Evolutionary conservation across 2,329 filamentous ascomycete species (phyloP), one percentile per base, ranked within the genome.

Genomic region (Neonectria ditissima): DNA sequence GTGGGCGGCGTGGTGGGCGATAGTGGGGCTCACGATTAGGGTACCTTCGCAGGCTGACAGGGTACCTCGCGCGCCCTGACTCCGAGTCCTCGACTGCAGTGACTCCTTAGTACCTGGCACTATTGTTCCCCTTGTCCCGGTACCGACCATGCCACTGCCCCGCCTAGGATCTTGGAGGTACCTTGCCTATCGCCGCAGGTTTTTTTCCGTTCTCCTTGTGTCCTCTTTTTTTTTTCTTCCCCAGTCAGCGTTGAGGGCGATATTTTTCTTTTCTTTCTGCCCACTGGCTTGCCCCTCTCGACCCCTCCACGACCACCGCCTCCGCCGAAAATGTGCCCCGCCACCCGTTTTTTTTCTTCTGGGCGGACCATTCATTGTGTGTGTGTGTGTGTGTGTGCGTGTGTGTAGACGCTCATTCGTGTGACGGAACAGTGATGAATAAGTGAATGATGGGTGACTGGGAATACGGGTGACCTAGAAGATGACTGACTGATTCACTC

Each of bases 1-100:
- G 44, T 52, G 45, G 47, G 51, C 32, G 18, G 52, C 62, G 34
- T 62, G 56, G 68, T 70, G 71, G 71, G 69, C 43, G 64, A 56
- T 60, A 59, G 68, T 70, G 71, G 71, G 70, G 47, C 65, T 55
- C 48, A 41, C 48, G 66, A 72, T 74, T 74, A 74, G 72, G 72
- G 72, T 74, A 74, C 70, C 41, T 26, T 52, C 51, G 41, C 47
- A 54, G 47, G 24, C 22, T 48, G 34, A 37, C 34, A 37, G 34
- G 32, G 34, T 37, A 37, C 34, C 6, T 37, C 16, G 34, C 34
- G 14, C 34, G 16, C 34, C 34, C 5, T 37, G 34, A 37, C 34
- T 37, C 34, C 37, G 37, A 20, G n/a, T 41, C 37, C n/a, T 41
- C n/a, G 37, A 20, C 37, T 41, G 16, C 30, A 34, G 48, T 59